Conservation (phyloP, 352 stramenopile species). For the Pythium apleroticum region DNA sequence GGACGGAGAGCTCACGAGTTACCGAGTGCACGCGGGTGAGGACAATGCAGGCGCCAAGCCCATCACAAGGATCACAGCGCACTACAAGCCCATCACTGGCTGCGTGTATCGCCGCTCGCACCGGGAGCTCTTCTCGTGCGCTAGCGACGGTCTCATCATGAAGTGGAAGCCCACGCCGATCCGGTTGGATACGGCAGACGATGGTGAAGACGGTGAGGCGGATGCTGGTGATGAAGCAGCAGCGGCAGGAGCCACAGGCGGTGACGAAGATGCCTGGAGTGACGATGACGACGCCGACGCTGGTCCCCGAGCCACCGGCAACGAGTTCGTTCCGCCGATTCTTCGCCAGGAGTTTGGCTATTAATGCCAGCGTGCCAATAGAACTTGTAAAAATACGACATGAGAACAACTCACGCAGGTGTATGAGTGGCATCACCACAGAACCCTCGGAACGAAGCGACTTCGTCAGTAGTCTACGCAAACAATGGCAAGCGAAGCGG, state of each 20-base stretch:
- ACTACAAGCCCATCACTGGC: slow-evolving; percentile 60
- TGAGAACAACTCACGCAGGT: neutral
- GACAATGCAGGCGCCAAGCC: slow-evolving; percentile 23
- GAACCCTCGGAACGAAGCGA: too few relatives aligned
- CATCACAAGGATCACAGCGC: slow-evolving; percentile 38
- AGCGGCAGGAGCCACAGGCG: slow-evolving; percentile 26
- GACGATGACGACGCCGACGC: slow-evolving; percentile 40
- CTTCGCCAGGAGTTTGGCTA: slow-evolving; percentile 32
- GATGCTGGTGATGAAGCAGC: slow-evolving; percentile 17
- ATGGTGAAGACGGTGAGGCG: slow-evolving; percentile 5
- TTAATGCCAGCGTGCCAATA: slow-evolving; percentile 19
- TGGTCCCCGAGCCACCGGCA: neutral
- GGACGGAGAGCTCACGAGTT: slow-evolving; percentile 47
- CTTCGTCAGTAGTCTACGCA: too few relatives aligned
- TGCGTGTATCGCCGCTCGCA: slow-evolving; percentile 58
- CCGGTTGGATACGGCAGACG: slow-evolving; percentile 20
- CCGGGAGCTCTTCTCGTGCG: slow-evolving; percentile 59
- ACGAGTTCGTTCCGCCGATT: slow-evolving; percentile 65
- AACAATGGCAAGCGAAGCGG: slow-evolving; percentile 7
- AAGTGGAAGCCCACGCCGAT: slow-evolving; percentile 50
- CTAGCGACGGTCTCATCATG: slow-evolving; percentile 71
- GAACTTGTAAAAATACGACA: slow-evolving; percentile 5
- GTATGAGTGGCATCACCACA: too few relatives aligned
- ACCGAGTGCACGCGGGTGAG: slow-evolving; percentile 48
- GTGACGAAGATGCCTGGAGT: slow-evolving; percentile 44